Evolutionary conservation across 495 filamentous ascomycete genomes (phyloP).

Genomic region (Chaetomium fimeti): DNA sequence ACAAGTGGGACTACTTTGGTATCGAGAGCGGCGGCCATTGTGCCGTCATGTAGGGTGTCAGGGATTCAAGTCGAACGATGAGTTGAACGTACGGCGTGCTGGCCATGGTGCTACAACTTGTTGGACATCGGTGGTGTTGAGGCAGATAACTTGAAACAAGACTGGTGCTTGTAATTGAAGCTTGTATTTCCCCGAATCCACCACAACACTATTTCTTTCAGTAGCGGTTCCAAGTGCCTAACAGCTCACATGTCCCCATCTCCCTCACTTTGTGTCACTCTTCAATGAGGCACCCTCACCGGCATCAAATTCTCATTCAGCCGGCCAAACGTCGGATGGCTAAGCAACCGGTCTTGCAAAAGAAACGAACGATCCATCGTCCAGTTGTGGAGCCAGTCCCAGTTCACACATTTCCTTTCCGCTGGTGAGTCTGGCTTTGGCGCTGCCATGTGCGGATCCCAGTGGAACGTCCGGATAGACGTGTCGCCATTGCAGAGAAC

Average conservation of each 20-base stretch:
- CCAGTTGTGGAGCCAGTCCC: constrained; percentile 21
- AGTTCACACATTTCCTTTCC: constrained; percentile 21
- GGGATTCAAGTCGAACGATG: too few species aligned
- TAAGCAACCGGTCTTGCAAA: constrained; percentile 12
- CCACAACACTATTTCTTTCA: too few species aligned
- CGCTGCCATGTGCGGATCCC: constrained; percentile 13
- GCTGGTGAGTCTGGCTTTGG: constrained; percentile 16
- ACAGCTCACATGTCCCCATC: too few species aligned
- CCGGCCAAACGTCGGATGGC: constrained; percentile 15
- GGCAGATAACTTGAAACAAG: too few species aligned
- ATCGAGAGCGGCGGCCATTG: background rate
- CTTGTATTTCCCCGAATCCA: too few species aligned
- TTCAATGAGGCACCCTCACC: background rate
- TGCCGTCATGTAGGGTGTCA: background rate
- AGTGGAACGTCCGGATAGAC: constrained; percentile 21
- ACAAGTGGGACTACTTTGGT: background rate
- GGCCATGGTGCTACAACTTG: too few species aligned
- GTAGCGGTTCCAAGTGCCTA: too few species aligned
- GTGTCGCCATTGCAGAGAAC: constrained; percentile 22
- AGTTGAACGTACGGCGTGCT: too few species aligned
- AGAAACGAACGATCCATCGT: constrained; percentile 18
- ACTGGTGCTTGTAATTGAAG: too few species aligned
- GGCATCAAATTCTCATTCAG: constrained; percentile 15
- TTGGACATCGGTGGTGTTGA: too few species aligned
- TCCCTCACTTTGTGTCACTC: background rate